Evolutionary conservation across 2,329 filamentous ascomycete species (phyloP).

Genomic region (Ceratocystis destructans): DNA sequence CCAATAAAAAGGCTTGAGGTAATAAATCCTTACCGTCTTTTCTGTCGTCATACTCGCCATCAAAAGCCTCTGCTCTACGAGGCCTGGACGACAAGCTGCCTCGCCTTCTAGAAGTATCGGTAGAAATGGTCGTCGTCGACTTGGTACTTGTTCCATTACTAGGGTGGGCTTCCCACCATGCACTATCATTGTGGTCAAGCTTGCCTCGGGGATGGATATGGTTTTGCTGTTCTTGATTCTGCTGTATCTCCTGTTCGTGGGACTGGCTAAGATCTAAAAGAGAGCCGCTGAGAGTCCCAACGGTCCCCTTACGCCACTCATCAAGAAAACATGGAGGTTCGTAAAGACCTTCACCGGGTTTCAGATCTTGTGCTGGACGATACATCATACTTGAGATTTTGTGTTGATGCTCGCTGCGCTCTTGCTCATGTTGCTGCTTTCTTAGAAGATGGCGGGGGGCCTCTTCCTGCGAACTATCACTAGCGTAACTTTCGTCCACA

Average conservation of each 20-base stretch:
- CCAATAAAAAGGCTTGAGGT: neutral
- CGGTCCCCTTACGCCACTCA: constrained; percentile 57
- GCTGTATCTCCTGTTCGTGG: constrained; percentile 15
- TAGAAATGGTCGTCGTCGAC: neutral
- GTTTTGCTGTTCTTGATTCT: constrained; percentile 8
- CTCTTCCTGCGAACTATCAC: constrained; percentile 16
- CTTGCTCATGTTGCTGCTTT: constrained; percentile 11
- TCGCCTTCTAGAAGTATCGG: constrained; percentile 27
- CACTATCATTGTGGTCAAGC: constrained; percentile 30
- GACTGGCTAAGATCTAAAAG: constrained; percentile 44
- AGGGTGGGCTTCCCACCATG: constrained; percentile 60
- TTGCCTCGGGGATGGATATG: neutral
- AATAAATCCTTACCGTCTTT: constrained; percentile 33
- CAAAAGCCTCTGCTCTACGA: constrained; percentile 49
- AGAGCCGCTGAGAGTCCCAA: constrained; percentile 44
- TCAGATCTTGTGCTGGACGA: constrained; percentile 7
- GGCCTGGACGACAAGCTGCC: constrained; percentile 35
- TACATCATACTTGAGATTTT: constrained; percentile 15
- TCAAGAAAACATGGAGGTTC: constrained; percentile 47
- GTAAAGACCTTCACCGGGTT: constrained; percentile 43
- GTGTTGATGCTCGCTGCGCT: constrained; percentile 14
- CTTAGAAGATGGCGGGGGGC: constrained; percentile 11
- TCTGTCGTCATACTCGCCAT: constrained; percentile 52
- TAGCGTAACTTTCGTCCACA: constrained; percentile 13
- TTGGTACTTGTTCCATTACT: constrained; percentile 1